Conservation (phyloP, 23 red algal genomes). For the Gracilariopsis chorda region DNA sequence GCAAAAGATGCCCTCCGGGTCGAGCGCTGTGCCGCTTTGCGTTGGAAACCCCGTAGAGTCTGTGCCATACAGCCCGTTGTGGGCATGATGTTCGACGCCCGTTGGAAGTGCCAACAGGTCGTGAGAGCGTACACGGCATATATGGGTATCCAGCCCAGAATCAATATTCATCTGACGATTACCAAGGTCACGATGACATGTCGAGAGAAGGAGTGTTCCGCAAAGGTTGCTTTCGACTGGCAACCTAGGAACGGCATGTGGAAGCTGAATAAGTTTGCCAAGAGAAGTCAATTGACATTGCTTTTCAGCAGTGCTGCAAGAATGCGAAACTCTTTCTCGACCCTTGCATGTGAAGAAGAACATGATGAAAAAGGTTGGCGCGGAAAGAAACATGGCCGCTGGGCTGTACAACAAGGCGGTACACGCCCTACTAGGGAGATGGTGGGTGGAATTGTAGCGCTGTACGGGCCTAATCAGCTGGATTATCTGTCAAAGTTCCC, state of each 20-base stretch:
- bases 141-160: not conserved
- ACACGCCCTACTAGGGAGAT: not conserved
- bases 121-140: not conserved
- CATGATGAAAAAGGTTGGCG: no score
- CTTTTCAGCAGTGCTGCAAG: not conserved
- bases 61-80: not conserved
- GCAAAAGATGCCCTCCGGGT: not conserved
- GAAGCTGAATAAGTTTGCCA: slow-evolving; percentile 15
- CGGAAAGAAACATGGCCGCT: no score
- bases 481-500: not conserved
- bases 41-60: not conserved
- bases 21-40: not conserved
- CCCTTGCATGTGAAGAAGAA: not conserved
- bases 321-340: slow-evolving; percentile 5
- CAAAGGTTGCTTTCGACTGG: not conserved
- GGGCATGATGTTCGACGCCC: not conserved
- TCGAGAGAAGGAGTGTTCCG: not conserved
- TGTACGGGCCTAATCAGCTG: not conserved
- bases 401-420: not conserved
- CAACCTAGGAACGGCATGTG: slow-evolving; percentile 17
- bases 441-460: not conserved
- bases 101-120: slow-evolving; percentile 15
- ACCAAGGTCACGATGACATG: slow-evolving; percentile 11
- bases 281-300: not conserved
- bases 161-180: not conserved